These are phyloP conservation scores for Fermentozyma sake DNA, from an alignment of 1,139 yeast species.

Conservation along the genomic window DNA sequence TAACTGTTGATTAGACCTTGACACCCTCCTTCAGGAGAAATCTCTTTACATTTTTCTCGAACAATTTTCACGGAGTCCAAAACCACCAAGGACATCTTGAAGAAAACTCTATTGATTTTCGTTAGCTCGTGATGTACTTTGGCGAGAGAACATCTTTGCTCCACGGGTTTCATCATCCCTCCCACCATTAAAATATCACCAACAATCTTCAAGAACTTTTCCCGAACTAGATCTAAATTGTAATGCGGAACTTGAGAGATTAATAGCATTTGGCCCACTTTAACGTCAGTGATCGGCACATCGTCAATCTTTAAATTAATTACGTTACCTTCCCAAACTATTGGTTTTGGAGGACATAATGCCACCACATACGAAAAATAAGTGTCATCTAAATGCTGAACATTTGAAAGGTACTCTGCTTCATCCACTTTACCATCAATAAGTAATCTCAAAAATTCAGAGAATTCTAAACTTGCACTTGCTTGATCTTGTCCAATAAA, in stretches of 20 bases:
- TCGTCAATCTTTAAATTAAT: constrained; percentile 50
- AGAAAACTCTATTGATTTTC: constrained; percentile 62
- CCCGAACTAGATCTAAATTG: constrained; percentile 32
- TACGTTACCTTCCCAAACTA: constrained; percentile 87
- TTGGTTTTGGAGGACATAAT: constrained; percentile 76
- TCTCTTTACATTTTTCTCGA: constrained; percentile 37
- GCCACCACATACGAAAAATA: constrained; percentile 65
- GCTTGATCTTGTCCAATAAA: constrained; percentile 37
- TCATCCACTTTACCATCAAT: constrained; percentile 9
- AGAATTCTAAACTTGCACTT: constrained; percentile 24
- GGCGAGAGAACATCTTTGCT: constrained; percentile 67
- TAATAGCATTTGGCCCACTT: constrained; percentile 67
- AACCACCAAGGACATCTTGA: constrained; percentile 63
- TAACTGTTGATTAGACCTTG: constrained; percentile 76
- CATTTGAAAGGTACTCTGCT: constrained; percentile 8
- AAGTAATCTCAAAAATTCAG: constrained; percentile 24
- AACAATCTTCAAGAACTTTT: constrained; percentile 47
- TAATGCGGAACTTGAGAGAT: constrained; percentile 48
- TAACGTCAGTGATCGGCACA: constrained; percentile 46
- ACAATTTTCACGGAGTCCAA: constrained; percentile 60
- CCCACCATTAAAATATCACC: constrained; percentile 49
- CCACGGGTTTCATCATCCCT: constrained; percentile 38
- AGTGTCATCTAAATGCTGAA: constrained; percentile 19
- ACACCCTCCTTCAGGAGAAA: constrained; percentile 44
- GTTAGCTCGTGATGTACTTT: constrained; percentile 73